Conservation (phyloP, 192 early-diverging fungal genomes). For the Backusella australiensis region DNA sequence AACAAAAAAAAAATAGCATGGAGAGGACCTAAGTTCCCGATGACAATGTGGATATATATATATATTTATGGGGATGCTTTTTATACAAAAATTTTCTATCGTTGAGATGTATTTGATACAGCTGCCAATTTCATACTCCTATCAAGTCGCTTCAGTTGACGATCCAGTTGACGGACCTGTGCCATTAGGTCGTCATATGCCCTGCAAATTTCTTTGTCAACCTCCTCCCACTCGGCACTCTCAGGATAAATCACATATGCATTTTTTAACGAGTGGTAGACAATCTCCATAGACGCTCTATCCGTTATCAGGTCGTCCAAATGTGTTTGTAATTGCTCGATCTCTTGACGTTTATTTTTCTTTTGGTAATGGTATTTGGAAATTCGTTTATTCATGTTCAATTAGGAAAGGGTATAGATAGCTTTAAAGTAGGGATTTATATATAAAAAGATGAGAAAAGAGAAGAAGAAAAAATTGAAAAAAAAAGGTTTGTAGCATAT, state of each 20-base stretch:
- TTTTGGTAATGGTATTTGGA: neutral
- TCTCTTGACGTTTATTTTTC: neutral
- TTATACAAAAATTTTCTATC: neutral
- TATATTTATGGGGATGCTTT: neutral
- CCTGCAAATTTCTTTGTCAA: constrained; percentile 12
- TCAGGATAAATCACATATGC: constrained; percentile 2
- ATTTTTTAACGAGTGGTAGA: constrained; percentile 4
- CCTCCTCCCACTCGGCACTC: neutral
- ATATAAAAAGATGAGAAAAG: neutral
- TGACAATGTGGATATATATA: neutral
- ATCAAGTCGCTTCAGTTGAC: constrained; percentile 4
- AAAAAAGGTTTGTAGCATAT: neutral
- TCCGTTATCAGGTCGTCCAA: constrained; percentile 3
- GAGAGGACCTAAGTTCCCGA: neutral
- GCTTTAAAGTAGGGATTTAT: neutral
- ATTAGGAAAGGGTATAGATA: neutral
- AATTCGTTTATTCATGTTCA: neutral
- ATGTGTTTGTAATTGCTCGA: neutral
- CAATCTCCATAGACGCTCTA: constrained; percentile 9
- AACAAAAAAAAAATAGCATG: neutral
- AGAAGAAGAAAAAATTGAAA: neutral
- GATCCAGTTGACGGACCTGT: constrained; percentile 10
- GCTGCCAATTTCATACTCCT: neutral
- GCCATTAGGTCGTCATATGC: constrained; percentile 16
- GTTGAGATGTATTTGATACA: neutral